Percentiles rank a stretch among this genome's conserved stretches.
phyloP scores from a whole-genome alignment of 768 basidiomycete genomes.

The Udeniomyces megalosporus region DNA sequence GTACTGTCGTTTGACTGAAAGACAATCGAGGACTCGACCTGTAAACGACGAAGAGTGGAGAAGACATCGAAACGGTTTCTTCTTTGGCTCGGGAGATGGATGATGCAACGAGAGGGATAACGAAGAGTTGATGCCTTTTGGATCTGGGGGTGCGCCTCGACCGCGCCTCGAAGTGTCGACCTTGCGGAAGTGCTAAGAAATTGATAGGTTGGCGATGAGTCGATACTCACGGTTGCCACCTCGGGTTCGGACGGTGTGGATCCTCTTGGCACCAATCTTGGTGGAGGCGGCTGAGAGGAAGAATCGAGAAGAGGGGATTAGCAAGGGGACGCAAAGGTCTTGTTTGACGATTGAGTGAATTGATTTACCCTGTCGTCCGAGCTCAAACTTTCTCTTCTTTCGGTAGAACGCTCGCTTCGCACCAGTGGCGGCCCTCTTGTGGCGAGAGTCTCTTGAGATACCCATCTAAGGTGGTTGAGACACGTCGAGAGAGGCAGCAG shows the following conservation, averaged over 20 bases:
- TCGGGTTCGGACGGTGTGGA: conserved; percentile 87
- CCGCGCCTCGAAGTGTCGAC: too few relatives aligned
- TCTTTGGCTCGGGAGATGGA: too few relatives aligned
- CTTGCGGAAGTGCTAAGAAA: background rate
- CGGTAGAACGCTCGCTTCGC: conserved; percentile 80
- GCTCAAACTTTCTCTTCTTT: conserved; percentile 99
- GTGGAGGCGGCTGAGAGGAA: conserved; percentile 54
- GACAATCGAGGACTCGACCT: too few relatives aligned
- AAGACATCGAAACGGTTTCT: too few relatives aligned
- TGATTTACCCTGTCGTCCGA: conserved; percentile 64
- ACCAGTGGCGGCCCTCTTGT: conserved; percentile 85
- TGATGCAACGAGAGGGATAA: too few relatives aligned
- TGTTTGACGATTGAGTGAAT: background rate
- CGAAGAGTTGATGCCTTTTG: too few relatives aligned
- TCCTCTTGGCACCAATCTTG: conserved; percentile 85
- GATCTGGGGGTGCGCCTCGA: too few relatives aligned
- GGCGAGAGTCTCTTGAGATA: conserved; percentile 92
- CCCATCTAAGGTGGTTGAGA: conserved; percentile 34
- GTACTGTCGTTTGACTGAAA: too few relatives aligned
- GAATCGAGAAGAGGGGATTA: background rate
- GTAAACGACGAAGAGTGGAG: too few relatives aligned
- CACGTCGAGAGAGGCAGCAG: background rate
- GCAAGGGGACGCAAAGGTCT: background rate
- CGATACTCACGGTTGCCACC: conserved; percentile 52
- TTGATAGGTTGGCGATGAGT: background rate